Base-by-base conservation (phyloP, 441 rosid genomes). In the Francoa sonchifolia region DNA sequence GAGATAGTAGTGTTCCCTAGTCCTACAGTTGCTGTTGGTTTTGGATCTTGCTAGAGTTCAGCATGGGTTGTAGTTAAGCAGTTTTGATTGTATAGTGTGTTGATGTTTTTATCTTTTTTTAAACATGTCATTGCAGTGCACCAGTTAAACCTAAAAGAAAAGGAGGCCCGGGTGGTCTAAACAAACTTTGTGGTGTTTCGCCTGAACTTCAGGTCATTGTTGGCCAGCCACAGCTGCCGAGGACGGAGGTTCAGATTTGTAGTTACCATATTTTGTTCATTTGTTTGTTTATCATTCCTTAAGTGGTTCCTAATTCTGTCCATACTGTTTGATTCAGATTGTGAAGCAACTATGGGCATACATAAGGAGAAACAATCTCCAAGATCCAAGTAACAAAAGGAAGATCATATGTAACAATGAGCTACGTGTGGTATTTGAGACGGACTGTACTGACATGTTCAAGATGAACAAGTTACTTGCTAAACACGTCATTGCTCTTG, bases 361-460 rank as follows among this genome's bases (percentile, higher is more conserved):
- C 58, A 84, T 88, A 64, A 79, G 97, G 73, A 88, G 84, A 62
- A 71, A 84, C 72, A 88, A 72, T 65, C 97, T 88, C 53, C 95
- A 88, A 69, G 97, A 88, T 48, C 97, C 97, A 19, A 88, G 90
- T 58, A 88, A 88, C 76, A 88, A 81, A 77, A 70, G 97, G 50
- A 88, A 88, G 74, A 88, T 88, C 47, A 84, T 83, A 18, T 88
- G 97, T 31, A 82, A 88, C 61, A 87, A 84, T 52, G 94, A 89
- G n/a, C 56, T 88, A 19, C 87, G 95, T 17, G 40, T 76, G 33
- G 94, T 88, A 6, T 88, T 84, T 42, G 97, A 88, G 72, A 84
- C 90, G 7, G 95, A 88, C 68, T 88, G 94, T 60, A 88, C 97
- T 32, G 97, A 88, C 67, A 88, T 88, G 97, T 88, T 88, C 68